Evolutionary conservation across 495 filamentous ascomycete species (phyloP).

Genomic region (Astrocystis sublimbata): DNA sequence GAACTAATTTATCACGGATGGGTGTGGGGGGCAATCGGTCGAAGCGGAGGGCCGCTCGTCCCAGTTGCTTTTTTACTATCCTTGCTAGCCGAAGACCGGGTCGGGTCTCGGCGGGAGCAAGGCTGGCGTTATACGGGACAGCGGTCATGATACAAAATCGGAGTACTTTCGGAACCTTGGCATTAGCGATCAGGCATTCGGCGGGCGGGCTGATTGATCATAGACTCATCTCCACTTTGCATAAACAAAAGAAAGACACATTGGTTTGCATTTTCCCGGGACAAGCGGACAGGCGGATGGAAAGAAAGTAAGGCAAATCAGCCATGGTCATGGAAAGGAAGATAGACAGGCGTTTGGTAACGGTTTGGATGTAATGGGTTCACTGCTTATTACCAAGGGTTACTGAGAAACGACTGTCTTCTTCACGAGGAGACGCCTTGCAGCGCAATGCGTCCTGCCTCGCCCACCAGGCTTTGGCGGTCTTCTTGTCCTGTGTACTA

Average conservation of each 20-base stretch:
- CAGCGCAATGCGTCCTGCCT: neutral
- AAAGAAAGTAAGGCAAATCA: no score
- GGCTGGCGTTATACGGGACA: conserved; percentile 23
- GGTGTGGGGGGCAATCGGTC: conserved; percentile 25
- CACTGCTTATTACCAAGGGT: conserved; percentile 4
- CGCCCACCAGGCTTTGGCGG: neutral
- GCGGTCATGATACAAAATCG: conserved; percentile 5
- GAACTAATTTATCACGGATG: conserved; percentile 23
- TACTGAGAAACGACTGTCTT: neutral
- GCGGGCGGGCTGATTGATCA: conserved; percentile 32
- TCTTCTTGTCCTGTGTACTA: conserved; percentile 2
- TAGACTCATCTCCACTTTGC: conserved; percentile 38
- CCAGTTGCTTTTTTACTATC: conserved; percentile 10
- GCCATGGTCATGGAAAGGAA: neutral
- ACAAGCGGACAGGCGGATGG: neutral
- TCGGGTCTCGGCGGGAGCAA: conserved; percentile 12
- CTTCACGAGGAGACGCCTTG: neutral
- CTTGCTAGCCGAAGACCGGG: neutral
- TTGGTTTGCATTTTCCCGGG: conserved; percentile 15
- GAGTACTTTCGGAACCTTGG: conserved; percentile 3
- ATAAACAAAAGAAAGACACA: conserved; percentile 32
- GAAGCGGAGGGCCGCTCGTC: conserved; percentile 25
- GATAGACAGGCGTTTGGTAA: conserved; percentile 6
- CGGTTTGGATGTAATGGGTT: neutral
- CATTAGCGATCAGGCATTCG: conserved; percentile 24